Evolutionary conservation across 768 basidiomycete genomes (phyloP), one percentile per base, ranked within the genome.

Genomic region (Mycena belliarum): DNA sequence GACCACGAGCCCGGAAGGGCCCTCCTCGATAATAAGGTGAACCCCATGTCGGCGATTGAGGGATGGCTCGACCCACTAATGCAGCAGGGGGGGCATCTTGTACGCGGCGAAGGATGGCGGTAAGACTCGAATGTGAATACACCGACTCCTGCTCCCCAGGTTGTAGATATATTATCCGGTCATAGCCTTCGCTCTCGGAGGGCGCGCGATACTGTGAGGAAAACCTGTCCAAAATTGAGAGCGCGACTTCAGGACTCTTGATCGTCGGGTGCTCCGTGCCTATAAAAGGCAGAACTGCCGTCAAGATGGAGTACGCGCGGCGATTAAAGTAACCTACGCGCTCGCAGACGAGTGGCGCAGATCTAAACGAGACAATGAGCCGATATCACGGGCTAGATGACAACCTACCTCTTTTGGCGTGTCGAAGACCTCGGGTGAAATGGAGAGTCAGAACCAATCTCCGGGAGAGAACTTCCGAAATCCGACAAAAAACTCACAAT

Each of bases 221-320:
- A 70, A 93, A 91, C 50, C 82, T 82, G 59, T 81, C 76, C 53
- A 93, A 76, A n/a, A 91, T 73, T 33, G 75, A 72, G 65, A 87
- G 65, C 20, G 83, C 89, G 42, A 82, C 77, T 66, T 81, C 79
- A 50, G 80, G 76, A 61, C 71, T 77, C 61, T 75, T 84, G 71
- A 93, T 92, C 52, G 91, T 93, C 49, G 91, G 92, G 73, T 91
- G 91, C 47, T 73, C 76, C 33, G 78, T 79, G 64, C 91, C 91
- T 92, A 61, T 35, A 62, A 38, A 52, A 56, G 44, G 23, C 42
- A 32, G 45, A 49, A 37, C 26, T 33, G 48, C 33, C 33, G 46
- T 55, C 18, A 51, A 26, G 48, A 61, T 48, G 51, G 47, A 23
- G 52, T 43, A 5, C 3, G 44, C 38, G 53, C 38, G 38, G 12